Percentiles rank a stretch among this genome's conserved stretches.
phyloP scores from a whole-genome alignment of 2,329 filamentous ascomycete genomes.

The Penicillium sp. region DNA sequence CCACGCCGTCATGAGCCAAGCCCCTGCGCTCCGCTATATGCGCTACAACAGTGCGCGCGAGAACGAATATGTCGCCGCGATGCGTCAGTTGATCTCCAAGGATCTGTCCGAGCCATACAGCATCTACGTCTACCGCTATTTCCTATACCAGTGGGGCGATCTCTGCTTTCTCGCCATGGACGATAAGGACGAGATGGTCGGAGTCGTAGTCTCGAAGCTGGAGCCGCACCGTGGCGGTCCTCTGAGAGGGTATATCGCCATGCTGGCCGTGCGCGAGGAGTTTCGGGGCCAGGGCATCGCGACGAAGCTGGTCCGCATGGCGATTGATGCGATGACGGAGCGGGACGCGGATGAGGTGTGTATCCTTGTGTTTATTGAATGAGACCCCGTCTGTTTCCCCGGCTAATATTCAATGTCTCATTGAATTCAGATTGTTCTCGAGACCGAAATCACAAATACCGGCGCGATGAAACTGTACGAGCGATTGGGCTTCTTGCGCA shows the following conservation, averaged over 20 bases:
- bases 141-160: constrained; percentile 95
- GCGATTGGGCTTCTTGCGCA: constrained; percentile 84
- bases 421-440: constrained; percentile 71
- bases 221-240: constrained; percentile 87
- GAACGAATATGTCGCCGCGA: constrained; percentile 75
- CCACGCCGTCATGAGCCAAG: constrained; percentile 34
- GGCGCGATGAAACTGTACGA: constrained; percentile 93
- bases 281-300: constrained; percentile 86
- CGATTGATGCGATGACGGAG: constrained; percentile 87
- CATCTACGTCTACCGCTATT: constrained; percentile 99
- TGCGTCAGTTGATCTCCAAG: constrained; percentile 90
- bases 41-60: constrained; percentile 65
- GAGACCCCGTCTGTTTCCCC: not conserved
- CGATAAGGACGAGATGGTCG: constrained; percentile 66
- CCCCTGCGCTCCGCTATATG: constrained; percentile 59
- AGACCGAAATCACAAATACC: constrained; percentile 92
- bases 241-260: constrained; percentile 92
- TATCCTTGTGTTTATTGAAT: constrained; percentile 10
- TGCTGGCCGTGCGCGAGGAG: constrained; percentile 86
- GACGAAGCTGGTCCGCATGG: constrained; percentile 83
- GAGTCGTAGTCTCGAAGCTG: constrained; percentile 93
- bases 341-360: constrained; percentile 79
- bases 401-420: constrained; percentile 13
- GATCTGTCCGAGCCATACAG: constrained; percentile 98
- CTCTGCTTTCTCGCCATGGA: constrained; percentile 83